Base-by-base conservation (phyloP, 805 yeast genomes). In the Candida koratica region DNA sequence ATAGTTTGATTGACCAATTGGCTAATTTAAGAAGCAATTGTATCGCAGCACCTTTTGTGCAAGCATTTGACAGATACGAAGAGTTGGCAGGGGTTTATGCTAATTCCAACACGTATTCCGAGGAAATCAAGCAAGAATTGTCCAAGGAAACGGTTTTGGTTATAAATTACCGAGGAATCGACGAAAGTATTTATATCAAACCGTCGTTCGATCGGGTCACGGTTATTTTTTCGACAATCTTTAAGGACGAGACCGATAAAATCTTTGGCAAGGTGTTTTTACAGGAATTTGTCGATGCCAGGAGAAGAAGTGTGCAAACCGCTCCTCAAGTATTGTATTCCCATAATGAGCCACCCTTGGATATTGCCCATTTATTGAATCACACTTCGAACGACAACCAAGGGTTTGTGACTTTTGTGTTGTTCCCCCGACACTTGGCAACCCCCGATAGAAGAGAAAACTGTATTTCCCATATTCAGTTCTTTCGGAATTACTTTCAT, bases 271-370 rank as follows among this genome's bases (percentile, higher is more conserved):
- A 82, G 59, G 95, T 87, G 24, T 87, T 87, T 54, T 67, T 87
- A 44, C 96, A 87, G 57, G 96, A 89, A 64, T 89, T 89, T 58
- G 95, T 88, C 29, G 97, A 89, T 59, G 96, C 97, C 8, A 79
- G 99, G 63, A 84, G 84, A 56, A 77, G 96, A 60, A 84, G 95
- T 4, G 90, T 93, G 42, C 98, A 93, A 64, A 89, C 93, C 33
- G 97, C 97, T 1, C 99, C 99, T 12, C 99, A 93, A 68, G 99
- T 93, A 36, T 74, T 93, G 51, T 89, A 84, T 54, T 82, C 95
- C 5, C 88, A 82, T 55, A 75, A 71, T 44, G 96, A 86, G 49
- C 86, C 97, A n/a, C 99, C 99, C 6, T 71, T 87, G 52, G 99
- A 93, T 38, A 64, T 67, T 33, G 61, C 56, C 34, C 48, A 42